Base-by-base conservation (phyloP, 805 yeast genomes). In the Saturnispora sekii region DNA sequence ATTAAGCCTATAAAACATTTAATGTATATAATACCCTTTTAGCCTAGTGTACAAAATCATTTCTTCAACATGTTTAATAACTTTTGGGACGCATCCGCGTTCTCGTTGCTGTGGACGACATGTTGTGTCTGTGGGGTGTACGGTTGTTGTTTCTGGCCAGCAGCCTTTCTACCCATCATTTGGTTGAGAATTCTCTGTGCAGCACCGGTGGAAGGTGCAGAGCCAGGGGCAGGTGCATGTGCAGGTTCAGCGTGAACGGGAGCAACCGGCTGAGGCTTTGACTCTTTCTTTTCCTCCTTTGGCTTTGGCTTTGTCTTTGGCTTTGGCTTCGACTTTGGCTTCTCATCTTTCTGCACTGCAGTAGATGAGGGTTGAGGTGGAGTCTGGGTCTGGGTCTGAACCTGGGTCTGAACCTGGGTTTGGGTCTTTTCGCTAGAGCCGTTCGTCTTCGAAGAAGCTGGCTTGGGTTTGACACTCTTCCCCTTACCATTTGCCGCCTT, bases 131-230 rank as follows among this genome's bases (percentile, higher is more conserved):
- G 26, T 6, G 26, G 26, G 26, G 26, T 2, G 26, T 21, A 21
- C 8, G 26, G 26, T 21, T 21, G 26, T 5, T 7, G 38, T 18
- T 18, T 35, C 38, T 18, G 18, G 10, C 38, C 38, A 35, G 36
- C 47, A 21, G 58, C 58, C 39, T 60, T 41, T 9, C 10, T 16
- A 59, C 57, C 28, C 28, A 40, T 11, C 29, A 40, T 17, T 33
- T 40, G 53, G 38, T 62, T 58, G 50, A 53, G 59, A 15, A 64
- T 51, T 26, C 52, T 59, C 32, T 61, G 49, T 10, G 55, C 63
- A 11, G 59, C 53, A 9, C 43, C 45, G 10, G 43, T 40, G 5
- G 48, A 35, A 10, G 40, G 35, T 5, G 43, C 38, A 14, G 26
- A 17, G 3, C 34, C 9, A 15, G 38, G 17, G 10, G 21, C 33